Base-by-base conservation (phyloP, 1,139 yeast species). In the Meyerozyma athensensis region DNA sequence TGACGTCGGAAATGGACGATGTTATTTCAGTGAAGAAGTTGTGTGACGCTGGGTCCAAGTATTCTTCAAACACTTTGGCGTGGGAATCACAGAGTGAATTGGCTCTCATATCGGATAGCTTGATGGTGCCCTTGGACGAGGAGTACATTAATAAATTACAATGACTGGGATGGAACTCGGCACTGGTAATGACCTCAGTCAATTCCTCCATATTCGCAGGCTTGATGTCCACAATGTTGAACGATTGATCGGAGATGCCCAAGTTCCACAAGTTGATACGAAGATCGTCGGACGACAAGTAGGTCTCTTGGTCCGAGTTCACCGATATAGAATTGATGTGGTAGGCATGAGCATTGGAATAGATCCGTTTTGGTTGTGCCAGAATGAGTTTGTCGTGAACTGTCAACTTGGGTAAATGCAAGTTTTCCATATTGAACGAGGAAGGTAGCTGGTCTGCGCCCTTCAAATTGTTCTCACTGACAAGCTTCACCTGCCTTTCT, bases 161-260 rank as follows among this genome's bases (percentile, higher is more conserved):
- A 58, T 84, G 83, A 38, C 69, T 68, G 12, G 99, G 98, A 61
- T 94, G 98, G 67, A 94, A 92, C 60, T 90, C 96, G 3, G 97
- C 95, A 53, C 94, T 79, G n/a, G 99, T 94, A 49, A 94, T 92
- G 38, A 94, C 98, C 62, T 94, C 98, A 10, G 98, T 92, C 54
- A 94, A 76, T 63, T 94, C 99, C 66, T 94, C 99, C 98, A 94
- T 94, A 62, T 90, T 89, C 14, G 92, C 86, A 5, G 99, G 99
- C 62, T 94, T 90, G 54, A 94, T 94, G 63, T 94, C 98, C 43
- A 94, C 98, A 51, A 94, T 90, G 61, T 86, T 94, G 65, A 94
- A 94, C 51, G 94, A 81, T 65, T 92, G 97, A 61, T 92, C 97
- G 28, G 96, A 89, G 51, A 89, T 86, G 38, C 89, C 92, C 51